Base-by-base conservation (phyloP, 495 filamentous ascomycete species). In the Cryomyces antarcticus region DNA sequence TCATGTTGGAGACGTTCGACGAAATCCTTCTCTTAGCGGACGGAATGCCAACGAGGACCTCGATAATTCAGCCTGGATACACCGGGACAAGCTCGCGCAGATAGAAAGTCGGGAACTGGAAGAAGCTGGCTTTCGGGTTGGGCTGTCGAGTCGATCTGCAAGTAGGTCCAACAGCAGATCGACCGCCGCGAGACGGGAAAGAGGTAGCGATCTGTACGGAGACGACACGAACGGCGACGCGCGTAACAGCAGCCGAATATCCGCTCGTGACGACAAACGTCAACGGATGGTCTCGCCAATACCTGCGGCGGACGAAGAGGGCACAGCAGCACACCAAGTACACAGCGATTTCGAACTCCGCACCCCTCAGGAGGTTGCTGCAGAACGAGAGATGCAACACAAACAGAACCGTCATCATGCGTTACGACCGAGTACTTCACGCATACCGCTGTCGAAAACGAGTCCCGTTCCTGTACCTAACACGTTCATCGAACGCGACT, bases 31-130 rank as follows among this genome's bases (percentile, higher is more conserved):
- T 6, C 12, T 4, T 4, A 24, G 30, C 5, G 41, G 41, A 6
- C 24, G 44, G 0, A 41, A 31, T 28, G 45, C 10, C 4, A 36
- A 52, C 11, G 40, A 29, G 5, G 49, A 52, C 34, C 43, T 67
- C 29, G 77, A 81, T 34, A 66, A 69, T 48, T 78, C 78, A 39
- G 75, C 78, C 57, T 96, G 89, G 89, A 96, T 97, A 45, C 87
- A 97, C 57, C 71, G 89, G 24, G 89, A 97, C 60, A 97, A 96
- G 61, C 62, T 97, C 38, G 87, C 84, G 30, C 71, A 74, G 55
- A 97, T 97, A 51, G 89, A 97, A 64, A 94, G 70, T 53, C 71
- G 84, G 58, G 89, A 97, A 58, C 65, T 95, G 48, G 82, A 92
- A 51, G 83, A 82, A 54, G 85, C 85, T 4, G 86, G 84, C 75